Base-by-base conservation (phyloP, 371 early-diverging fungal genomes). In the Thermomucor indicae-seudaticae region DNA sequence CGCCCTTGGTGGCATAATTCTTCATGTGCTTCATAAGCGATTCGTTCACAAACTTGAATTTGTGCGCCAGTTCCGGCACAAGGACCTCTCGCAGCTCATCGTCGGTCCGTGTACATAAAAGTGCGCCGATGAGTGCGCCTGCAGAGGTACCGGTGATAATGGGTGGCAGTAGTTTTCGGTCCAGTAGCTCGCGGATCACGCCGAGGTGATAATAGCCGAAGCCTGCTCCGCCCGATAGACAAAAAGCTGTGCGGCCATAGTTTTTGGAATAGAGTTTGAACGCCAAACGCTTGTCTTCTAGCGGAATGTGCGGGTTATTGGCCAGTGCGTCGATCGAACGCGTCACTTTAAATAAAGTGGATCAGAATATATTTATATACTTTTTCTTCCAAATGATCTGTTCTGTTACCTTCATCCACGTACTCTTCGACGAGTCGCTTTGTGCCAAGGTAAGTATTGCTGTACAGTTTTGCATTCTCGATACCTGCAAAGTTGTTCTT, bases 71-170 rank as follows among this genome's bases (percentile, higher is more conserved):
- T 43, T 81, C 80, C 16, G 86, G 86, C 4, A 79, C 78, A 3
- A 92, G 57, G 1, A 91, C 65, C 17, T 75, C 69, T 11, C 72
- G 61, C 30, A 95, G 66, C 56, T 93, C 92, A 24, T 83, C 86
- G 43, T 94, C 91, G 0, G 89, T 89, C 5, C 86, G 78, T 4
- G 86, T 83, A 43, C 92, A 88, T 3, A 88, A 69, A 49, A 91
- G 58, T 0, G 93, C 89, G 8, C 95, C 95, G 63, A 91, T 71
- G 40, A 83, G 49, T 2, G 79, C 76, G 8, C 96, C 95, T 11
- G 86, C 89, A 10, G 92, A 91, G 0, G 93, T 87, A 1, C 96
- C 95, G 1, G 89, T 90, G 31, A 96, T 83, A 25, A 94, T 83
- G 0, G 85, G 75, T 5, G 96, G 96, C 31, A 96, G 67, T 10